Base-by-base conservation (phyloP, 768 basidiomycete genomes). In the Boletus vermiculosoides region DNA sequence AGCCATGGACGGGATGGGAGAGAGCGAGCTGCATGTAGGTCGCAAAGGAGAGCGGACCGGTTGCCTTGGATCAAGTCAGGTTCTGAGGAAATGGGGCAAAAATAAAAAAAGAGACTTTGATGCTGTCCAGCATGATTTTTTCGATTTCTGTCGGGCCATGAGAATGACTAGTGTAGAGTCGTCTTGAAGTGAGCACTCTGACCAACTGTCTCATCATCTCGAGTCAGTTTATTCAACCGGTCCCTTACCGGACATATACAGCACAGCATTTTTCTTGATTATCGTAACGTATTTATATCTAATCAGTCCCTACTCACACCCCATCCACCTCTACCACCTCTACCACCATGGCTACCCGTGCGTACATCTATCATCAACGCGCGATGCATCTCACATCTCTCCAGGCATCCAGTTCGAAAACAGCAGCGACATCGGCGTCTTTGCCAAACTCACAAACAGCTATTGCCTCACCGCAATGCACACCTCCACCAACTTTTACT, bases 401-500 rank as follows among this genome's bases (percentile, higher is more conserved):
- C 54, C 68, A 94, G 92, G 93, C 73, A 78, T 92, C 62, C 91
- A 94, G 78, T 95, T 94, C 71, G 92, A 95, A 78, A 95, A 94
- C 77, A 89, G 84, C 77, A 88, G 87, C 76, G 94, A 98, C 68
- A 84, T 99, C 66, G 96, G 96, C 66, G 96, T 99, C 44, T 99
- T 98, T 77, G 80, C 94, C 67, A 97, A 97, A 77, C 83, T 98
- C 68, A 98, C 96, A 68, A 98, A 99, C 81, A 91, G 87, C 69
- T 99, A 97, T 83, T 98, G 96, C 77, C 86, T 99, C 47, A 85
- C 84, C 66, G 93, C 94, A 61, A 84, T 98, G 70, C 89, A 94
- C 72, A 90, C 95, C 73, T 90, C 93, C 75, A 87, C 94, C 62
- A 98, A 98, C 77, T 99, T 99, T 68, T 96, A 95, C 81, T 97